phyloP scores from a whole-genome alignment of 805 yeast genomes.

The Nakazawaea sp. region DNA sequence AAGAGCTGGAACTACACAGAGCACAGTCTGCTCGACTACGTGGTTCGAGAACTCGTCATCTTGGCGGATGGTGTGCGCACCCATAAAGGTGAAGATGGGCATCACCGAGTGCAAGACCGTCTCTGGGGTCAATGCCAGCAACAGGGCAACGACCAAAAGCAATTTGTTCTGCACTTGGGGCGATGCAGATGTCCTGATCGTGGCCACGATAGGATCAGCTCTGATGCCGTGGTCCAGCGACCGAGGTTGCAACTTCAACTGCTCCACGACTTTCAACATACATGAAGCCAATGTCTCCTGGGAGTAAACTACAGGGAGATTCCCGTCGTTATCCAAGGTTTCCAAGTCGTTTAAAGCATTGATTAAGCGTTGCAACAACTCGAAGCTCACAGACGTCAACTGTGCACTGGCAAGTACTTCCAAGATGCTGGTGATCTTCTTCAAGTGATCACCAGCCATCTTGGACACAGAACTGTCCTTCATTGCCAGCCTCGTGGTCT shows the following conservation, averaged over 20 bases:
- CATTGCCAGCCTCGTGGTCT: constrained; percentile 69
- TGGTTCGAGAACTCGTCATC: constrained; percentile 93
- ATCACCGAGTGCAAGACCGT: constrained; percentile 89
- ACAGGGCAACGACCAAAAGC: constrained; percentile 74
- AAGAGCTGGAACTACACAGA: constrained; percentile 87
- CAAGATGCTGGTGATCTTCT: constrained; percentile 68
- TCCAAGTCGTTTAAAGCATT: constrained; percentile 67
- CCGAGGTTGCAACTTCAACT: constrained; percentile 35
- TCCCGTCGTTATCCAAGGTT: constrained; percentile 85
- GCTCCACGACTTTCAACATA: constrained; percentile 62
- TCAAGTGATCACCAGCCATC: constrained; percentile 73
- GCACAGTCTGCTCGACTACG: constrained; percentile 87
- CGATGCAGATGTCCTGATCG: constrained; percentile 81
- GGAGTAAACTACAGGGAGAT: constrained; percentile 82
- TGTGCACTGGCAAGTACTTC: constrained; percentile 45
- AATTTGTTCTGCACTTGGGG: constrained; percentile 94
- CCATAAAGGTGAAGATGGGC: constrained; percentile 99
- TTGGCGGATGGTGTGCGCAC: constrained; percentile 93
- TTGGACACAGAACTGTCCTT: constrained; percentile 63
- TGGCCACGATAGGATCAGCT: constrained; percentile 85
- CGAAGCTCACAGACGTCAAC: constrained; percentile 21
- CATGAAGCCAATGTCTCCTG: constrained; percentile 88
- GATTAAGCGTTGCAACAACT: constrained; percentile 37
- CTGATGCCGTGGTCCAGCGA: constrained; percentile 53
- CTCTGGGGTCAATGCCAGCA: constrained; percentile 88